phyloP scores from a whole-genome alignment of 805 yeast species.

The Candida xyloterini region DNA sequence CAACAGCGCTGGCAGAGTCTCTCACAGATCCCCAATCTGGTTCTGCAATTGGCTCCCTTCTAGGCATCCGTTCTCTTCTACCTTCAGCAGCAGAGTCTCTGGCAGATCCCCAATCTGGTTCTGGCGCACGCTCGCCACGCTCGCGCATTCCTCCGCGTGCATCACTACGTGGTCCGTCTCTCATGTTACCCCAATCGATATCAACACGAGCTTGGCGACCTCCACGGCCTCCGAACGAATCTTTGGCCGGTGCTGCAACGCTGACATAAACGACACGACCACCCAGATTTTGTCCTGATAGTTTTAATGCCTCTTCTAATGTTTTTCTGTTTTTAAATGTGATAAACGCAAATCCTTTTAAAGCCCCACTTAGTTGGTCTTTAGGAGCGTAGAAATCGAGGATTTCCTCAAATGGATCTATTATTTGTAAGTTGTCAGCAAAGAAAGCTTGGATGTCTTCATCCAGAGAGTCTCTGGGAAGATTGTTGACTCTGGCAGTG shows the following conservation, averaged over 20 bases:
- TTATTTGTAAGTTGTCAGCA: constrained; percentile 48
- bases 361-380: constrained; percentile 62
- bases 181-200: constrained; percentile 57
- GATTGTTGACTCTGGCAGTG: constrained; percentile 83
- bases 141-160: constrained; percentile 15
- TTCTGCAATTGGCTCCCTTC: constrained; percentile 31
- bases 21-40: constrained; percentile 47
- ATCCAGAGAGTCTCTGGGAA: constrained; percentile 79
- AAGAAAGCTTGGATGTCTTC: constrained; percentile 59
- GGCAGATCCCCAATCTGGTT: constrained; percentile 46
- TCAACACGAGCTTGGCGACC: constrained; percentile 33
- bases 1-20: constrained; percentile 26
- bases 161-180: constrained; percentile 33
- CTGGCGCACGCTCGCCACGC: constrained; percentile 37
- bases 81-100: constrained; percentile 24
- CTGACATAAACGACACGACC: constrained; percentile 52
- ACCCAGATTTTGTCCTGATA: constrained; percentile 42
- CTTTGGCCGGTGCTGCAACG: constrained; percentile 57
- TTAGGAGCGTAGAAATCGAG: constrained; percentile 69
- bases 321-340: constrained; percentile 44
- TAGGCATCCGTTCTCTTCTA: constrained; percentile 27
- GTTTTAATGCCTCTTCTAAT: constrained; percentile 50
- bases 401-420: constrained; percentile 49
- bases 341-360: constrained; percentile 56
- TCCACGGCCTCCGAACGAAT: constrained; percentile 26